Evolutionary conservation across 192 early-diverging fungal genomes (phyloP), one percentile per base, ranked within the genome.

Genomic region (Globomyces pollinis-pini): DNA sequence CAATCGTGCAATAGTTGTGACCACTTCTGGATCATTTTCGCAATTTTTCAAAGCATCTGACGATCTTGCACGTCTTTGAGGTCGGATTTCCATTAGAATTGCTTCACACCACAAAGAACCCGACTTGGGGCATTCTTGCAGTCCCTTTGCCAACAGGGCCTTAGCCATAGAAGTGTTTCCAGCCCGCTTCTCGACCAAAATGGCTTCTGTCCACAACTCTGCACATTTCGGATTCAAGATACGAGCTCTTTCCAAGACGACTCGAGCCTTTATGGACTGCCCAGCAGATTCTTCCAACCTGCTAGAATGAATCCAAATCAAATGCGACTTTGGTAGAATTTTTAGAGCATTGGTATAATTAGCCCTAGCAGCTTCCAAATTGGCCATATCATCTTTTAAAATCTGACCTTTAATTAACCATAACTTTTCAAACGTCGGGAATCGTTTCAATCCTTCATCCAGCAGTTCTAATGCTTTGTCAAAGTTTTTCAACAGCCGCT

Each of bases 351-450:
- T 78, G 20, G 79, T 69, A 54, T 85, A 84, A 12, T 86, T 86
- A 51, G 86, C 84, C 5, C 89, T 65, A 15, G 93, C 94, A 8
- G 66, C 77, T 1, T 67, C 41, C 4, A 75, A 45, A 42, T 88
- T 69, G n/a, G 68, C 66, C n/a, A 76, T 60, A 11, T 88, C 84
- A n/a, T 69, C 65, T 26, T 86, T 68, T 41, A 79, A 66, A 18
- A 96, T 75, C 59, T 94, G 88, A 29, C 88, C 84, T 68, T 89
- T 84, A 29, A 99, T 86, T 79, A 99, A 88, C 94, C 94, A 97
- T 35, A 97, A 72, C 61, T 99, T 97, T 61, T 80, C 83, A 54
- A 87, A 87, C 21, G 62, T 69, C 1, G 90, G 87, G 58, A 89
- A 99, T 50, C 72, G 69, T 7, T 50, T 60, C 13, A 91, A 60